These are phyloP conservation scores for Xylariaceae sp. DNA, from an alignment of 2,329 filamentous ascomycete genomes.

Conservation along the genomic window DNA sequence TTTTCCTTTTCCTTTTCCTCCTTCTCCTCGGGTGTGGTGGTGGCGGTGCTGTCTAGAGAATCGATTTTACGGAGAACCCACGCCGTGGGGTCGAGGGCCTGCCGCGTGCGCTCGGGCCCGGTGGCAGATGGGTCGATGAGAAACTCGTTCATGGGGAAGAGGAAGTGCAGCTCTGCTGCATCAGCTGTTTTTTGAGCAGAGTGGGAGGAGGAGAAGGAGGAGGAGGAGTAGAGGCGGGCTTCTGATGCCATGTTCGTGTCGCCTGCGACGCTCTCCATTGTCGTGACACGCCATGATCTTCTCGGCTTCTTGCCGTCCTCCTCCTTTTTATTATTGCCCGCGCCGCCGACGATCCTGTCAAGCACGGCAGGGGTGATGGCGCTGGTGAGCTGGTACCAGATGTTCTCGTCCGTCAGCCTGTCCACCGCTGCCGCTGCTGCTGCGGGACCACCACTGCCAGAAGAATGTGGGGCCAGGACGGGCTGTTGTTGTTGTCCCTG, in stretches of 20 bases:
- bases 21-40: no score
- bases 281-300: slow-evolving; percentile 48
- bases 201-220: slow-evolving; percentile 12
- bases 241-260: slow-evolving; percentile 37
- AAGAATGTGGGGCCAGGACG: no score
- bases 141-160: slow-evolving; percentile 25
- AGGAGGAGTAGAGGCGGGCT: slow-evolving; percentile 33
- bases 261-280: slow-evolving; percentile 46
- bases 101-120: slow-evolving; percentile 27
- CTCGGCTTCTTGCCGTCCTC: no score
- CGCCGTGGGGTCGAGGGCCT: slow-evolving; percentile 37
- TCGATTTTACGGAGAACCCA: slow-evolving; percentile 41
- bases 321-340: no score
- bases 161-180: no score
- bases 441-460: no score
- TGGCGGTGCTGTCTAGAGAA: no score
- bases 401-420: slow-evolving; percentile 16
- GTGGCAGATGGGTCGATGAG: slow-evolving; percentile 24
- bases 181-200: no score
- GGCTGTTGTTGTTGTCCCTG: slow-evolving; percentile 15
- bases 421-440: background rate
- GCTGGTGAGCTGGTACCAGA: slow-evolving; percentile 50
- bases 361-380: slow-evolving; percentile 43
- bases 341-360: slow-evolving; percentile 41
- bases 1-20: no score